phyloP scores from a whole-genome alignment of 352 stramenopile genomes.

The Aphanomyces stellatus region DNA sequence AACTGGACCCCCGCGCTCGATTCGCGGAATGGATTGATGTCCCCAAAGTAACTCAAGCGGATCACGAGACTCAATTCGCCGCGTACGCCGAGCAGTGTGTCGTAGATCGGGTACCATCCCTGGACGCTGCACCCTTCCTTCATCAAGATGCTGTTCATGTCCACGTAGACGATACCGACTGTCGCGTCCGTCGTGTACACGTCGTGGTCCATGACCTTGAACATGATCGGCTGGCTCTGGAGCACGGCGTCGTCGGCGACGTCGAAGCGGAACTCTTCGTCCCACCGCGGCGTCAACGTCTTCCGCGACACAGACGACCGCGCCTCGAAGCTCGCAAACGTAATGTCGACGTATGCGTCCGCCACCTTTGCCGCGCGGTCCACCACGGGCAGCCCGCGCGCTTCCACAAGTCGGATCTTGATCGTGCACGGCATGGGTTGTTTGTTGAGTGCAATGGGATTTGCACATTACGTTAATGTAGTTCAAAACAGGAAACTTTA shows the following conservation, averaged over 20 bases:
- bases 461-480: too few species aligned
- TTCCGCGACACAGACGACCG: conserved; percentile 88
- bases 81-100: conserved; percentile 93
- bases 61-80: conserved; percentile 94
- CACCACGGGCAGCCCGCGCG: conserved; percentile 79
- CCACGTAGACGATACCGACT: conserved; percentile 96
- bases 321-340: conserved; percentile 79
- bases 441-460: too few species aligned
- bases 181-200: conserved; percentile 91
- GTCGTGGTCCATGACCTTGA: conserved; percentile 94
- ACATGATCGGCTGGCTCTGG: conserved; percentile 97
- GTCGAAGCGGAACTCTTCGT: conserved; percentile 98
- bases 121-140: conserved; percentile 86
- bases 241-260: conserved; percentile 96
- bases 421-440: conserved; percentile 90
- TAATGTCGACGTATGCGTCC: conserved; percentile 83
- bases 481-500: too few species aligned
- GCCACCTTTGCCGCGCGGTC: conserved; percentile 75
- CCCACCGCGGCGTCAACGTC: conserved; percentile 94
- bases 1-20: conserved; percentile 96
- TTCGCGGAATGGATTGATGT: conserved; percentile 97
- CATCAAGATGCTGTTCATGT: conserved; percentile 98
- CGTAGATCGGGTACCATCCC: conserved; percentile 98
- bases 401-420: conserved; percentile 86
- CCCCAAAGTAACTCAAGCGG: conserved; percentile 94